These are phyloP conservation scores for Phytophthora vignae DNA, from an alignment of 352 stramenopile species.

Conservation along the genomic window DNA sequence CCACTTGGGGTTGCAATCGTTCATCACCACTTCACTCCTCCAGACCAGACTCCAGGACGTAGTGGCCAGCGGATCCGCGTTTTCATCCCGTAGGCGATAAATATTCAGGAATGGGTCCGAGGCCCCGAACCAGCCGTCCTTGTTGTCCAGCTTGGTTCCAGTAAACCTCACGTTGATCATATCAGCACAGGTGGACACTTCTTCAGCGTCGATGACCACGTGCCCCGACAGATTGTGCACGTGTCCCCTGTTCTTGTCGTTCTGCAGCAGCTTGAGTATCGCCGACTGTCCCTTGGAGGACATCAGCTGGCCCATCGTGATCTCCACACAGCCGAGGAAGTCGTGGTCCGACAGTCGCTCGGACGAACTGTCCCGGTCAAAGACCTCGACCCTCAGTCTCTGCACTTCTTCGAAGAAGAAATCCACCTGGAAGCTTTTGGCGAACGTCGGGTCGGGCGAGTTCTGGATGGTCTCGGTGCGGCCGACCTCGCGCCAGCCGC, in stretches of 20 bases:
- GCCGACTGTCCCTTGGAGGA: conserved; percentile 65
- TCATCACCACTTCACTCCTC: conserved; percentile 69
- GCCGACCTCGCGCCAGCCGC: conserved; percentile 72
- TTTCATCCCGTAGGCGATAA: conserved; percentile 63
- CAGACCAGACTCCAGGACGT: conserved; percentile 74
- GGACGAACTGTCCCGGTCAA: conserved; percentile 77
- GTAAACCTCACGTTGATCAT: conserved; percentile 70
- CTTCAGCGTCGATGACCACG: conserved; percentile 74
- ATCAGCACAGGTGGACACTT: conserved; percentile 72
- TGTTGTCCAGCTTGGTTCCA: conserved; percentile 77
- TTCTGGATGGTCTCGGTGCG: conserved; percentile 84
- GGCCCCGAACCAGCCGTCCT: conserved; percentile 80
- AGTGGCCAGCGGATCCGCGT: conserved; percentile 41
- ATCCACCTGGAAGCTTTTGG: conserved; percentile 72
- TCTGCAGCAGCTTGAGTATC: conserved; percentile 64
- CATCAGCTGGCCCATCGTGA: conserved; percentile 85
- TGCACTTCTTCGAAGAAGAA: conserved; percentile 89
- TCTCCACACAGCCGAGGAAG: conserved; percentile 79
- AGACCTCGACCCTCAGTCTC: conserved; percentile 79
- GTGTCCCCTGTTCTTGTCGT: conserved; percentile 37
- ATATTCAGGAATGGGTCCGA: conserved; percentile 84
- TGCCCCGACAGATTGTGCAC: conserved; percentile 64
- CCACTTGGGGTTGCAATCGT: conserved; percentile 78
- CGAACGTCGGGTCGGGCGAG: conserved; percentile 72
- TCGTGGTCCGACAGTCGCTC: conserved; percentile 69